Evolutionary conservation across 192 early-diverging fungal species (phyloP).

Genomic region (Entophlyctis luteolus): DNA sequence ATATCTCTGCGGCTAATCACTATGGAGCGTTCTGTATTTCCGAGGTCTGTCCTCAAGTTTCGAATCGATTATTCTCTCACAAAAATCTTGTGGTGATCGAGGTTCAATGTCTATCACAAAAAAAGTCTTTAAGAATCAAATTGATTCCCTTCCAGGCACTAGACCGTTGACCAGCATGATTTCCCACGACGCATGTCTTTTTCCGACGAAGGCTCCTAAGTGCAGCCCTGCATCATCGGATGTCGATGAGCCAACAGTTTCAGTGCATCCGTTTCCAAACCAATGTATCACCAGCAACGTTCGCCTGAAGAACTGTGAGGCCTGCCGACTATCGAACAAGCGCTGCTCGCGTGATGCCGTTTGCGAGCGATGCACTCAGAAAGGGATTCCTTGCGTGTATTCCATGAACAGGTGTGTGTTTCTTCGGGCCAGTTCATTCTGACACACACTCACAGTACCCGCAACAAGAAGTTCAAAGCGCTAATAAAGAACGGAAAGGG

Average conservation of each 20-base stretch:
- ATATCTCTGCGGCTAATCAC: too few relatives aligned
- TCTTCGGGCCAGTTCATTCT: not conserved
- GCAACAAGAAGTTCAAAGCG: slow-evolving; percentile 4
- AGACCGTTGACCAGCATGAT: too few relatives aligned
- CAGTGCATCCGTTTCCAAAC: not conserved
- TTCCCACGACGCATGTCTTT: too few relatives aligned
- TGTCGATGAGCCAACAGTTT: not conserved
- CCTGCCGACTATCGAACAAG: not conserved
- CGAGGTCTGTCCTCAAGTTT: too few relatives aligned
- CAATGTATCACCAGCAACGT: not conserved
- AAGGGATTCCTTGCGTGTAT: not conserved
- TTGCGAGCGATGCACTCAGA: not conserved
- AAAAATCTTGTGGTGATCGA: too few relatives aligned
- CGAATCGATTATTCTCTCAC: too few relatives aligned
- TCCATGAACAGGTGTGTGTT: not conserved
- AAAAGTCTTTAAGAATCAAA: too few relatives aligned
- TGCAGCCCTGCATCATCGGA: too few relatives aligned
- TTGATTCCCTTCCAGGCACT: too few relatives aligned
- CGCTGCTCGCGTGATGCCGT: not conserved
- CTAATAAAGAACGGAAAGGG: not conserved
- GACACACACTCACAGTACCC: not conserved
- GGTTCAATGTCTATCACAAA: too few relatives aligned
- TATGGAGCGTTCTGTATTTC: too few relatives aligned
- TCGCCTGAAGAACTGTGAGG: not conserved
- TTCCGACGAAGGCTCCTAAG: too few relatives aligned